Base-by-base conservation (phyloP, 768 basidiomycete species). In the Russula brevipes region DNA sequence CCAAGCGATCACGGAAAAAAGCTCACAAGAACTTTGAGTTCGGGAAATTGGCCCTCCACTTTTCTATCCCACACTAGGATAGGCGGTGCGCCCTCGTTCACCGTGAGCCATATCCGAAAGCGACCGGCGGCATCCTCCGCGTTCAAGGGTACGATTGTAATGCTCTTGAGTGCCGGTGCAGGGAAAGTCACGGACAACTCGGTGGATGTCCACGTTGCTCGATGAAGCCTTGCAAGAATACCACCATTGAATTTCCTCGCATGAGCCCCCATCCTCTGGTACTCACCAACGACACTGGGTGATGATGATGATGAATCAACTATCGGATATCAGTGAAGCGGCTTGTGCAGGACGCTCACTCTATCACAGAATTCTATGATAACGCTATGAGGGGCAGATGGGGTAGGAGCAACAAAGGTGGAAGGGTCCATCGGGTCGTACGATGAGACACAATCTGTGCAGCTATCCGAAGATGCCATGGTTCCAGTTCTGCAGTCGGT, bases 121-220 rank as follows among this genome's bases (percentile, higher is more conserved):
- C 94, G 81, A 46, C 95, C 95, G 30, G 86, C 88, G 16, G 94
- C 89, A 61, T 95, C 94, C 17, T 90, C 87, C 19, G 83, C 72
- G 69, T 85, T 89, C 57, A 86, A 78, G 19, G 95, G 94, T 19
- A 90, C 73, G 50, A 96, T 76, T 11, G 85, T 82, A 58, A 95
- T 84, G 50, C 81, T 79, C 51, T 78, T 79, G 59, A 97, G 75
- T 1, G 76, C 71, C 0, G 93, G 93, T 33, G 91, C 84, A 11
- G 93, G 89, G 73, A 98, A 98, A 1, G 95, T 97, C 41, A 96
- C 75, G 68, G 94, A 82, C 16, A 98, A 80, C 69, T 97, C 95
- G 0, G 94, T 97, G 65, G 91, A 89, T n/a, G 87, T 82, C 95
- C 95, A 98, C 11, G 85, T 86, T 38, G 95, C 94, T 69, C 94